These are phyloP conservation scores for Boletus pseudopeckii DNA, from an alignment of 768 basidiomycete species.

Conservation along the genomic window DNA sequence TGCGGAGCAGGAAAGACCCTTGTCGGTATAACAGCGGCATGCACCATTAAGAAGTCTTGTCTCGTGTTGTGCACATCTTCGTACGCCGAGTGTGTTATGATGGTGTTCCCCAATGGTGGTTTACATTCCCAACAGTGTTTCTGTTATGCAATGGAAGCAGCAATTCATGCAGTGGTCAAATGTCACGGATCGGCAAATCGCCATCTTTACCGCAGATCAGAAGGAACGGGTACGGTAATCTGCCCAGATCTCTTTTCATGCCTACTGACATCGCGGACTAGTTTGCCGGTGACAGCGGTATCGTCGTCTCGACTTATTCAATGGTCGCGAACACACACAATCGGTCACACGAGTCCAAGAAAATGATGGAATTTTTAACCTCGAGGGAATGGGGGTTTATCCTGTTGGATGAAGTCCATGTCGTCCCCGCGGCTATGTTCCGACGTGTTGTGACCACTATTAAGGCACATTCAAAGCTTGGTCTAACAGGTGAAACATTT, in stretches of 20 bases:
- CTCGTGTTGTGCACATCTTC: conserved; percentile 96
- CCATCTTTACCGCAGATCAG: conserved; percentile 95
- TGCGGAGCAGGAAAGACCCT: conserved; percentile 99
- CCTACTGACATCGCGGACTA: conserved; percentile 31
- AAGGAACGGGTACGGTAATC: conserved; percentile 78
- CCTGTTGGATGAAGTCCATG: conserved; percentile 96
- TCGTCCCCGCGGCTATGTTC: conserved; percentile 99
- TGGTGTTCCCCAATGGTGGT: background rate
- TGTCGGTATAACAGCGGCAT: conserved; percentile 98
- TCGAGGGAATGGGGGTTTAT: conserved; percentile 99
- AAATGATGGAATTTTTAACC: conserved; percentile 99
- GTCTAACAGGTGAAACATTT: conserved; percentile 73
- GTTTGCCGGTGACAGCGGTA: conserved; percentile 97
- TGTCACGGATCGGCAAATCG: conserved; percentile 93
- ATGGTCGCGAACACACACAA: conserved; percentile 99
- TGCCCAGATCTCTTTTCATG: background rate
- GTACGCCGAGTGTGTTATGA: conserved; percentile 47
- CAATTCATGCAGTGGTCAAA: conserved; percentile 99
- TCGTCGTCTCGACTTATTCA: conserved; percentile 98
- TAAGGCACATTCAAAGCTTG: conserved; percentile 98
- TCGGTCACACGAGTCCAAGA: conserved; percentile 97
- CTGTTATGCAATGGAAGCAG: conserved; percentile 98
- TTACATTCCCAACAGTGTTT: conserved; percentile 50
- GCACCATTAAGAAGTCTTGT: conserved; percentile 98
- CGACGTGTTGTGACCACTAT: conserved; percentile 96